These are phyloP conservation scores for Kluyveromyces starmeri DNA, from an alignment of 805 yeast species.

Conservation along the genomic window DNA sequence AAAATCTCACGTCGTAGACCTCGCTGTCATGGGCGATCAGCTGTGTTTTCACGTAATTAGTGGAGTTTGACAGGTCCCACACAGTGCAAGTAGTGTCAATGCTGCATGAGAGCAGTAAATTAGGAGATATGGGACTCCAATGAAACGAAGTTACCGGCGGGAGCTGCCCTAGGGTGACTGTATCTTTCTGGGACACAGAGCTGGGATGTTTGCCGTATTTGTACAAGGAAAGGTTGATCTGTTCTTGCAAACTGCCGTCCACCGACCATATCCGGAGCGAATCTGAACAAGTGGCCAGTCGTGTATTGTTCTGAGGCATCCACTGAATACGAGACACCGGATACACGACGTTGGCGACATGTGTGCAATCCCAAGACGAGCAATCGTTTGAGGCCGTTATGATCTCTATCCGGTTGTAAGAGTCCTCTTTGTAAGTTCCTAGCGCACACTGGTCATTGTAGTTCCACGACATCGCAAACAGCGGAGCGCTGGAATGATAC, in stretches of 20 bases:
- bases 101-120: slow-evolving; percentile 68
- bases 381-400: slow-evolving; percentile 34
- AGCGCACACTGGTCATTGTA: slow-evolving; percentile 24
- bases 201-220: slow-evolving; percentile 37
- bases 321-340: slow-evolving; percentile 29
- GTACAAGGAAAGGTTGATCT: slow-evolving; percentile 33
- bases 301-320: slow-evolving; percentile 26
- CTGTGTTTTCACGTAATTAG: slow-evolving; percentile 73
- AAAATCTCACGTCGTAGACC: slow-evolving; percentile 84
- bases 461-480: slow-evolving; percentile 29
- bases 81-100: slow-evolving; percentile 96
- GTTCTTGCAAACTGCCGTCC: slow-evolving; percentile 31
- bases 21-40: slow-evolving; percentile 94
- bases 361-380: slow-evolving; percentile 66
- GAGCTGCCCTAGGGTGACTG: slow-evolving; percentile 27
- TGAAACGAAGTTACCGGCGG: slow-evolving; percentile 94
- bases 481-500: slow-evolving; percentile 22
- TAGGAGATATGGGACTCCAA: slow-evolving; percentile 73
- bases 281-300: slow-evolving; percentile 30
- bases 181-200: slow-evolving; percentile 18
- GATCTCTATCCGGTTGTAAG: slow-evolving; percentile 55
- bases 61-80: slow-evolving; percentile 57
- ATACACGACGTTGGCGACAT: slow-evolving; percentile 24
- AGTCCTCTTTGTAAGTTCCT: slow-evolving; percentile 67
- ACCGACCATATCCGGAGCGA: slow-evolving; percentile 27